Evolutionary conservation across 805 yeast genomes (phyloP).

Genomic region (Candida vartiovaarae): DNA sequence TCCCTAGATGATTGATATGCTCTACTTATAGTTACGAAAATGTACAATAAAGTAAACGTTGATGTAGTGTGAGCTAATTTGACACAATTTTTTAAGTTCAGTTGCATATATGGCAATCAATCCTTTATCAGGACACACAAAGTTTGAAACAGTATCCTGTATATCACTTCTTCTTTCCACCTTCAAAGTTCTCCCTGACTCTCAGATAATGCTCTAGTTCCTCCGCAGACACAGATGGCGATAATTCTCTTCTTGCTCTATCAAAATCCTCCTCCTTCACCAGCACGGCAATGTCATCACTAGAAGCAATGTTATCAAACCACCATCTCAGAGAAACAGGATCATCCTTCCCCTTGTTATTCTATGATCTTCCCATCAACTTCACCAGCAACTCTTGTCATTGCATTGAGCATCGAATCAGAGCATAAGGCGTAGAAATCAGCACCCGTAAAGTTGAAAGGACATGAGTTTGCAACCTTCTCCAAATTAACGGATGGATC

Average conservation of each 20-base stretch:
- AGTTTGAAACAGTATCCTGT: neutral
- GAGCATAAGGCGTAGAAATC: conserved; percentile 95
- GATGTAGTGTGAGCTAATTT: too few relatives aligned
- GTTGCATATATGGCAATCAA: neutral
- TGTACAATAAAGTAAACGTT: neutral
- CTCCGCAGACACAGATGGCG: conserved; percentile 82
- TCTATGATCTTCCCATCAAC: conserved; percentile 59
- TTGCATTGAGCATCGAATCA: conserved; percentile 93
- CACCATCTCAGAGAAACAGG: conserved; percentile 71
- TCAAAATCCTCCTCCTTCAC: conserved; percentile 70
- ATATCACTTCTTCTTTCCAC: conserved; percentile 29
- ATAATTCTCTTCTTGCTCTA: conserved; percentile 64
- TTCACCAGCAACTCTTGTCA: conserved; percentile 79
- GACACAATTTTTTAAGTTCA: too few relatives aligned
- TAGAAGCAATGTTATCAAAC: conserved; percentile 76
- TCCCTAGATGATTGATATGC: neutral
- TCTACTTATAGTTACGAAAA: neutral
- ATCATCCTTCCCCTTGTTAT: conserved; percentile 39
- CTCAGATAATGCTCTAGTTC: conserved; percentile 77
- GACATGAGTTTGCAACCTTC: conserved; percentile 60
- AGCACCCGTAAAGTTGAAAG: conserved; percentile 94
- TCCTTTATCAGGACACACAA: neutral
- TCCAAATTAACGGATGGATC: conserved; percentile 51
- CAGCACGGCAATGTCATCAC: conserved; percentile 57
- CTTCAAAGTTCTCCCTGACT: conserved; percentile 80